Conservation (phyloP, 2,329 filamentous ascomycete genomes). For the Aspergillus ochraceus region DNA sequence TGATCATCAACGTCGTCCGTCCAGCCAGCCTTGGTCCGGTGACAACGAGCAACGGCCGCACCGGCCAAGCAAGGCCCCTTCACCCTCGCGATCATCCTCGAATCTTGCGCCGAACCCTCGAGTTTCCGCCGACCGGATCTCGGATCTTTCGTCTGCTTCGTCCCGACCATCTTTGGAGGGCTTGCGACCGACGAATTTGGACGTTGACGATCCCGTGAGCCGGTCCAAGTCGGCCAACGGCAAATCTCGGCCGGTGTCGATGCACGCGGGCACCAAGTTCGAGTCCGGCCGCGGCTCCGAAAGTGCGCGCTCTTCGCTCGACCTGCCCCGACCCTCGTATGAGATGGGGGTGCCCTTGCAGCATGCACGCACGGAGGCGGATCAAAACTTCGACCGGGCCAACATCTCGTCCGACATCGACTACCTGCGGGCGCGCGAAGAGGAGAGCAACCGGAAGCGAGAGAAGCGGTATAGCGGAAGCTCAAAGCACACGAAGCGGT, state of each 20-base stretch:
- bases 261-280: slow-evolving; percentile 77
- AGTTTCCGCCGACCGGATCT: slow-evolving; percentile 48
- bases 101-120: slow-evolving; percentile 53
- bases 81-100: slow-evolving; percentile 34
- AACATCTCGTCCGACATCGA: slow-evolving; percentile 79
- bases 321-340: slow-evolving; percentile 34
- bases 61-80: slow-evolving; percentile 30
- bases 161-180: slow-evolving; percentile 71
- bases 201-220: slow-evolving; percentile 59
- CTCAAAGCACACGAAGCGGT: slow-evolving; percentile 66
- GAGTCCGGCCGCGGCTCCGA: slow-evolving; percentile 82
- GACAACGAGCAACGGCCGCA: slow-evolving; percentile 25
- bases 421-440: slow-evolving; percentile 75
- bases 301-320: slow-evolving; percentile 47
- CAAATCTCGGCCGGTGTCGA: slow-evolving; percentile 74
- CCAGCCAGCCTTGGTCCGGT: slow-evolving; percentile 49
- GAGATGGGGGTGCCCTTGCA: slow-evolving; percentile 37
- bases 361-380: slow-evolving; percentile 35
- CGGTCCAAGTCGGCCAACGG: slow-evolving; percentile 65
- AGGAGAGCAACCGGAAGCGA: slow-evolving; percentile 58
- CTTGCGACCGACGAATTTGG: slow-evolving; percentile 62
- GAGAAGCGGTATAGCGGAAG: slow-evolving; percentile 58
- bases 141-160: slow-evolving; percentile 57
- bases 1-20: slow-evolving; percentile 46
- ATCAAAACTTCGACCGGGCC: slow-evolving; percentile 40